Evolutionary conservation across 208 protist species (phyloP).

Genomic region (Trypanosomatidae sp.): DNA sequence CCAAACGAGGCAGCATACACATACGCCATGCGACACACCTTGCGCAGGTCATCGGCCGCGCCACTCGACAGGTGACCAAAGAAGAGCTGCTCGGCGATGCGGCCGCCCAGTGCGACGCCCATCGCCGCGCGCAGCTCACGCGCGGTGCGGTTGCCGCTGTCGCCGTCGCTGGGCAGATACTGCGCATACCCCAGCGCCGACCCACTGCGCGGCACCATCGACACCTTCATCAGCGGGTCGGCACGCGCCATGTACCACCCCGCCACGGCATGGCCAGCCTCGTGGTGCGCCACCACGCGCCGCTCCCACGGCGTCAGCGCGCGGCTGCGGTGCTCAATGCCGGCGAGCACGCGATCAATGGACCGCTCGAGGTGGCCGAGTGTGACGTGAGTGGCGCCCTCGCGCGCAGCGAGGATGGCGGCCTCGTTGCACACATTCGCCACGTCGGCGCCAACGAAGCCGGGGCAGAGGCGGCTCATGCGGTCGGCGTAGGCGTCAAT

Average conservation of each 20-base stretch:
- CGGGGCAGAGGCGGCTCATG: constrained; percentile 67
- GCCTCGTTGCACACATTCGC: constrained; percentile 96
- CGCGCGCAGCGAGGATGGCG: constrained; percentile 84
- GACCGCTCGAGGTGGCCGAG: constrained; percentile 89
- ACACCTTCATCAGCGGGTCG: constrained; percentile 96
- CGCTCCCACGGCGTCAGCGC: constrained; percentile 85
- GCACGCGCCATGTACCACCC: constrained; percentile 96
- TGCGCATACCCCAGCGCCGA: constrained; percentile 96
- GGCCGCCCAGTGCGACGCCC: constrained; percentile 89
- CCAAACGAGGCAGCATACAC: constrained; percentile 68
- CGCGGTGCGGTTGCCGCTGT: constrained; percentile 83
- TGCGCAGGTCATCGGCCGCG: constrained; percentile 93
- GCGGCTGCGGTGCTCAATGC: constrained; percentile 88
- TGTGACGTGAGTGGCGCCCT: constrained; percentile 34
- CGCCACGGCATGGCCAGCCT: constrained; percentile 96
- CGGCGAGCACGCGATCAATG: constrained; percentile 93
- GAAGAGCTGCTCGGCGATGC: constrained; percentile 87
- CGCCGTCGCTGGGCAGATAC: constrained; percentile 96
- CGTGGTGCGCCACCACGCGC: constrained; percentile 95
- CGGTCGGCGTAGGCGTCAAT: constrained; percentile 57
- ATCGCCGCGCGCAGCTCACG: constrained; percentile 92
- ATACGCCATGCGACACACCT: constrained; percentile 93
- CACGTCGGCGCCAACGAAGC: constrained; percentile 92
- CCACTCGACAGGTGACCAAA: constrained; percentile 91
- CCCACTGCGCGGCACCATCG: constrained; percentile 93